Evolutionary conservation across 495 filamentous ascomycete genomes (phyloP).

Genomic region (Aspergillus conjunctus): DNA sequence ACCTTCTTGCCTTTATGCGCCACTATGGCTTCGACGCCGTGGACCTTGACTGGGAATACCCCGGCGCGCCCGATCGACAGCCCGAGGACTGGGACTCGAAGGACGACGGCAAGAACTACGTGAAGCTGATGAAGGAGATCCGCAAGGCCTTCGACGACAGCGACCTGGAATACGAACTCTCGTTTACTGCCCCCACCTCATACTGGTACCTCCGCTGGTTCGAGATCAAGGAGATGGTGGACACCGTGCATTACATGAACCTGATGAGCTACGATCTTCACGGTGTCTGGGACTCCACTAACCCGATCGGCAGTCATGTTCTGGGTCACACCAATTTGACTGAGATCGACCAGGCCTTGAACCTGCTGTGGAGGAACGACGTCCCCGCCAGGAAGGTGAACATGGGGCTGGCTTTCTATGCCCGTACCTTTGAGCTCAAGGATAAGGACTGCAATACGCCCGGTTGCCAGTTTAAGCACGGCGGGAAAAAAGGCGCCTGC

Average conservation of each 20-base stretch:
- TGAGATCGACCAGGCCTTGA: conserved; percentile 47
- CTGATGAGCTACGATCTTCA: conserved; percentile 54
- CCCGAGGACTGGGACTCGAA: conserved; percentile 31
- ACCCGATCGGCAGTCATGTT: conserved; percentile 10
- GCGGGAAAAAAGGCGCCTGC: conserved; percentile 29
- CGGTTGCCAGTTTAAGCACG: conserved; percentile 26
- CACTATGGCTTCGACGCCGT: conserved; percentile 54
- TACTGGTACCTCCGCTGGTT: conserved; percentile 47
- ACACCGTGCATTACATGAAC: conserved; percentile 52
- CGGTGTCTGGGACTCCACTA: conserved; percentile 30
- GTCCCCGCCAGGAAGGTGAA: conserved; percentile 45
- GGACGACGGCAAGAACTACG: conserved; percentile 45
- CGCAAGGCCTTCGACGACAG: background rate
- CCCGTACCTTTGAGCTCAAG: conserved; percentile 37
- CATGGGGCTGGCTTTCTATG: conserved; percentile 54
- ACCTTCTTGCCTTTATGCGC: conserved; percentile 40
- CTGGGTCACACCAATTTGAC: conserved; percentile 57
- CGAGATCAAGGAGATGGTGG: conserved; percentile 39
- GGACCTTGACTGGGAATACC: conserved; percentile 42
- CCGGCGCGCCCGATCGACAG: conserved; percentile 38
- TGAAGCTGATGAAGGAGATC: conserved; percentile 22
- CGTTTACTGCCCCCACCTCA: conserved; percentile 11
- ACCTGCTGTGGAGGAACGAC: conserved; percentile 40
- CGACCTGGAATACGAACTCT: conserved; percentile 1
- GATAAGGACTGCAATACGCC: conserved; percentile 30